Evolutionary conservation across 2,329 filamentous ascomycete genomes (phyloP), one percentile per base, ranked within the genome.

Genomic region (Phialophora verrucosa): DNA sequence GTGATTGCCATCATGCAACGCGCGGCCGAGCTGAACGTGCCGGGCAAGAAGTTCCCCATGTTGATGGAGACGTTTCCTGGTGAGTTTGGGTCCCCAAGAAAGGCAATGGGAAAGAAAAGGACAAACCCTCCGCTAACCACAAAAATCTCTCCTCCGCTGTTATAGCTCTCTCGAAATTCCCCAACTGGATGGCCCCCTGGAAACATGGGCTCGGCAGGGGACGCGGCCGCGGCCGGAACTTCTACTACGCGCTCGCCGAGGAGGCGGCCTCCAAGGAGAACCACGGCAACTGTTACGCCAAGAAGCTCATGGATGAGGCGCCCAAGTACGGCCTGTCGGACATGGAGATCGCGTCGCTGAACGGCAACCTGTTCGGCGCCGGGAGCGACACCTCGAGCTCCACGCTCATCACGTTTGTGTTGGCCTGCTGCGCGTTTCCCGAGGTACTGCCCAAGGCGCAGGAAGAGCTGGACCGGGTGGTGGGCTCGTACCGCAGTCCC

Each of bases 1-100:
- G 85, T 87, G 12, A 87, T 87, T 70, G 83, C 83, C 2, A 76
- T 85, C 50, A 87, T 87, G 85, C 85, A 87, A 69, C 77, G 83
- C 20, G 84, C 85, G 0, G 85, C 84, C 1, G 84, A 86, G 63
- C 76, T 87, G 25, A 84, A 84, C 69, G 83, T 84, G 44, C 83
- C 83, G 0, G 82, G 83, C 23, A 87, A 86, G 75, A 82, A 76
- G 0, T 86, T 85, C 70, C 85, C 83, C 27, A 86, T 83, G 83
- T 74, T 87, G 31, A 80, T 87, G 78, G 84, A 86, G 73, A 86
- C 84, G 0, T 86, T 86, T 62, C 83, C 83, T 1, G 38, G 65
- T 67, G 51, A 59, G 65, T 64, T 20, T 10, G 1, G 29, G 29
- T 17, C 12, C 42, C 12, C 4, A 73, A 71, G 67, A 62, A 17